Evolutionary conservation across 179 eudicot species (phyloP).

Genomic region (Beta lomatogona): DNA sequence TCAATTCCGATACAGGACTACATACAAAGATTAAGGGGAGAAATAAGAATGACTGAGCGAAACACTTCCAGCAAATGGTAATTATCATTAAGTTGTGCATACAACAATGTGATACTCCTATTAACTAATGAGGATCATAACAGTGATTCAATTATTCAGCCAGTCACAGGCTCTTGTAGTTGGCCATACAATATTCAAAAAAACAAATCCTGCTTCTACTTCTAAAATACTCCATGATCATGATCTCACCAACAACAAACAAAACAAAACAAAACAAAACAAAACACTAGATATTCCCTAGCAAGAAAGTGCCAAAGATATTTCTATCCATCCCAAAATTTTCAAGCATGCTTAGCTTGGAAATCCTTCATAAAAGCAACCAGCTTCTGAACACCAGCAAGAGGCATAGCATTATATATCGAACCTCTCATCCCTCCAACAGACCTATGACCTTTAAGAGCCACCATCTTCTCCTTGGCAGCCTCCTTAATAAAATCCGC

Average conservation of each 20-base stretch:
- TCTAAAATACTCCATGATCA: slow-evolving; percentile 7
- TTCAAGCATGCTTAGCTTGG: slow-evolving; percentile 77
- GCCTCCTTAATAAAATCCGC: slow-evolving; percentile 81
- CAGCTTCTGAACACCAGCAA: slow-evolving; percentile 91
- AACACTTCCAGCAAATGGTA: neutral
- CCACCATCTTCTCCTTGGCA: slow-evolving; percentile 90
- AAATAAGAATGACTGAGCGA: neutral
- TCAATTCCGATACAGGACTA: no score
- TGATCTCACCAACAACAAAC: slow-evolving; percentile 11
- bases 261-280: neutral
- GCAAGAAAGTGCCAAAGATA: neutral
- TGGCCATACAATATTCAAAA: slow-evolving; percentile 8
- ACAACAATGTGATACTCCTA: slow-evolving; percentile 7
- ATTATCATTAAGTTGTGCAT: slow-evolving; percentile 10
- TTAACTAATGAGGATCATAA: neutral
- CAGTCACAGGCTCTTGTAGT: slow-evolving; percentile 8
- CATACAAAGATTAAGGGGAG: no score
- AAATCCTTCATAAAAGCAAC: slow-evolving; percentile 96
- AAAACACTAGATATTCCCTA: neutral
- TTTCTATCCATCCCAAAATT: neutral
- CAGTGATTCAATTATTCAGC: slow-evolving; percentile 25
- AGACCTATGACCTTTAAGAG: slow-evolving; percentile 89
- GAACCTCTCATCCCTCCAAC: slow-evolving; percentile 99
- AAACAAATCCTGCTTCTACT: neutral
- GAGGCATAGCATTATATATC: slow-evolving; percentile 96